Evolutionary conservation across 2,329 filamentous ascomycete genomes (phyloP), one percentile per base, ranked within the genome.

Genomic region (Periconia digitata): DNA sequence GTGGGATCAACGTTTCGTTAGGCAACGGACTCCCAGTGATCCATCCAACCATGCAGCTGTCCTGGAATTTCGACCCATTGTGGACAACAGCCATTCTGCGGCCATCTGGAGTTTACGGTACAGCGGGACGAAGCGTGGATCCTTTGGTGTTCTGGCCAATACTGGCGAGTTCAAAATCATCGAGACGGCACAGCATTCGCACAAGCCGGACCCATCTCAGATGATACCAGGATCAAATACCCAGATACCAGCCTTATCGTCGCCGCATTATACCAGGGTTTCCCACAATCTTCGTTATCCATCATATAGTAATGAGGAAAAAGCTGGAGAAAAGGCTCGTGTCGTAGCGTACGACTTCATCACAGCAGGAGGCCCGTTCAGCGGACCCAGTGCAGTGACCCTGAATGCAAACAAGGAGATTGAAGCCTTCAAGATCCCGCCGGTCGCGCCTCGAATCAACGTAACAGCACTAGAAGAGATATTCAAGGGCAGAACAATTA

Each of bases 1-100:
- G 24, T 92, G 89, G 89, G 89, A 92, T 64, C 83, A 86, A 21
- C 84, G 89, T 6, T 78, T 74, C 60, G 68, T 69, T 21, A 63
- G 63, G 47, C 58, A 69, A 57, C 52, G 63, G 35, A 52, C 50
- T 49, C 43, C 62, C 46, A 52, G 57, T 45, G 79, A 82, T 13
- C 62, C 86, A 15, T 79, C 83, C 0, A 86, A 82, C 16, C 64
- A 51, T 23, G 76, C 75, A 6, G 73, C 82, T 16, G 79, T 83
- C 1, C 70, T 85, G n/a, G 81, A 84, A 44, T 75, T 85, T 47
- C 75, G 75, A 46, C 79, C 80, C 44, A 76, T 79, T 1, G 74
- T 84, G 13, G 75, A 80, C 43, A 75, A 73, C 40, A 69, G 66
- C 24, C 65, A 75, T 0, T 74, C 75, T 17, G 74, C 79, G 10